Evolutionary conservation across 371 early-diverging fungal genomes (phyloP), one percentile per base, ranked within the genome.

Genomic region (Chytridium lagenaria): DNA sequence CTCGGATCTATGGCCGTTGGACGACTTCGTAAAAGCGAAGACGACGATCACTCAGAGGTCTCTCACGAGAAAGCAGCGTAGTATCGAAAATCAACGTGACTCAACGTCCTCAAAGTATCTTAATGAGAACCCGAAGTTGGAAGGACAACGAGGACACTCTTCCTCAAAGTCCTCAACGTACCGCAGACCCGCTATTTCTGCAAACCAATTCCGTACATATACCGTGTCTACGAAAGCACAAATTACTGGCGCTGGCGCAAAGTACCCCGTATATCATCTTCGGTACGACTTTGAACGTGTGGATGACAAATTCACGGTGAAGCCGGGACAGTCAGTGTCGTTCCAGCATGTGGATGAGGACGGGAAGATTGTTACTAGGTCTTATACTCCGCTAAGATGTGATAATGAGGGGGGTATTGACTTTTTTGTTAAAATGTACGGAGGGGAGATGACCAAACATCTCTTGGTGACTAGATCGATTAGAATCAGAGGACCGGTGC

Each of bases 391-490:
- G 1, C 52, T 77, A 15, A 31, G 61, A 31, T n/a, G 39, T 19
- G 59, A 69, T 1, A 72, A 74, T 44, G 65, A 59, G 28, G 74
- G 76, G 1, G 51, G 64, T 0, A 57, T 83, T 26, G 76, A 79
- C 5, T 73, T 83, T 59, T 73, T 74, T 51, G 73, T 83, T 61
- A 83, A 83, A 63, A 65, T 78, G 22, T 78, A 77, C 59, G 70
- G 69, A 22, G 83, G 81, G 34, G 72, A 72, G 49, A 78, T 83
- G 78, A 77, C 83, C 0, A 65, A 57, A 50, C 40, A 26, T 31
- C 40, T 72, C 0, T 49, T 59, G 34, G 68, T 55, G 15, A 59
- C 71, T 34, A 55, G 75, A 22, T 40, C 68, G 3, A 67, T 83
- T 23, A 34, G 80, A 31, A 76, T 77, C 30, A 52, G 80, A 12